Evolutionary conservation across 1,284 basidiomycete species (phyloP), one percentile per base, ranked within the genome.

Genomic region (Phellopilus nigrolimitatus): DNA sequence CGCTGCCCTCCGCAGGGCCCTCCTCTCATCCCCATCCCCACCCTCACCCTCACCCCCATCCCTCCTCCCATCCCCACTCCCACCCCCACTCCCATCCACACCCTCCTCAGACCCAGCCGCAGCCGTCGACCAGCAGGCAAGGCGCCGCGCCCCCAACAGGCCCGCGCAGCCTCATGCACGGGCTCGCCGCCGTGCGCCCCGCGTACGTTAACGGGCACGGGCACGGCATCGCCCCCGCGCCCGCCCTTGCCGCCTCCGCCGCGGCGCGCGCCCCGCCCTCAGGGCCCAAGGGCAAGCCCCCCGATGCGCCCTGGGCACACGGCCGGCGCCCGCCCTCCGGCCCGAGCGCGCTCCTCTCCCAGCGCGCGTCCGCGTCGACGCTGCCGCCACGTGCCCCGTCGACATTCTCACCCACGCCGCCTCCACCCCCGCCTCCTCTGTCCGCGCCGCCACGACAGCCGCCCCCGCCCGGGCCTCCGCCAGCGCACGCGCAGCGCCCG

Each of bases 141-240:
- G 58, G 62, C 28, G 56, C 41, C 38, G 56, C 63, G 13, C 65
- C 65, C 3, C 65, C 67, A 30, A 68, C 64, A 2, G 66, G 59
- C n/a, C 65, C 65, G 27, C 64, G 65, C 45, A 66, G 62, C 48
- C 47, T 68, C 17, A 48, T 65, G 44, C 68, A 68, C 27, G 66
- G 66, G 17, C 17, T 36, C 7, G 13, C 19, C 3, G 37, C 21
- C 17, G 2, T 34, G 22, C 13, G 34, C 15, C 56, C 64, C 31
- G 13, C 24, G 2, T 36, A 33, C 38, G 36, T 42, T 15, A 53
- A 47, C 44, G 46, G 51, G 10, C 31, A 44, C 19, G 33, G 17
- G n/a, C 22, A 22, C 24, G 30, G 21, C 13, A 24, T 15, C 28
- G 34, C n/a, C 12, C 19, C 19, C 8, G 33, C 12, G n/a, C 48